phyloP scores from a whole-genome alignment of 2,329 filamentous ascomycete genomes.

The Arthrobotrys iridis region DNA sequence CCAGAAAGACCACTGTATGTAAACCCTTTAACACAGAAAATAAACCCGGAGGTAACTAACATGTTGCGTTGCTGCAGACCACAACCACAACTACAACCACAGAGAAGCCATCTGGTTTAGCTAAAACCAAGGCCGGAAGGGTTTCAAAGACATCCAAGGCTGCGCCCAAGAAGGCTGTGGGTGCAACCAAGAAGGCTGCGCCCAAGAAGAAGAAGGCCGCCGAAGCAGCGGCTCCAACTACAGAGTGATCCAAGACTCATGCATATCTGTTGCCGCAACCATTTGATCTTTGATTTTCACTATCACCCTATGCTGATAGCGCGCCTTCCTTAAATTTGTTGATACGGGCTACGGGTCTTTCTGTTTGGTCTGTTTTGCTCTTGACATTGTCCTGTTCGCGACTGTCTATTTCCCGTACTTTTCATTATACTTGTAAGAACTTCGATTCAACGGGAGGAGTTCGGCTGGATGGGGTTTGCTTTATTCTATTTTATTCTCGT shows the following conservation, averaged over 20 bases:
- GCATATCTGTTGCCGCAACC: neutral
- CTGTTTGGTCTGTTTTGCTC: neutral
- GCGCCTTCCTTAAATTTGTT: neutral
- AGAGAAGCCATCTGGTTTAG: conserved; percentile 27
- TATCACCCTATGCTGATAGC: neutral
- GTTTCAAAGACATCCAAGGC: conserved; percentile 40
- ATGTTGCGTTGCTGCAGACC: neutral
- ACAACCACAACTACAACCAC: neutral
- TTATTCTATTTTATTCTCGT: neutral
- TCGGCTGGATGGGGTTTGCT: conserved; percentile 33
- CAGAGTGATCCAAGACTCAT: neutral
- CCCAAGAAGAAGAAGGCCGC: conserved; percentile 47
- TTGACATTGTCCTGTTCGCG: neutral
- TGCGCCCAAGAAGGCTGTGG: conserved; percentile 22
- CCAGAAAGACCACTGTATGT: conserved; percentile 34
- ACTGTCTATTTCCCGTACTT: neutral
- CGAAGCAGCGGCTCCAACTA: conserved; percentile 8
- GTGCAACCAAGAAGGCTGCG: conserved; percentile 24
- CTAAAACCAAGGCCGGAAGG: conserved; percentile 47
- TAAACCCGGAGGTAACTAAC: neutral
- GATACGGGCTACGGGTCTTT: conserved; percentile 15
- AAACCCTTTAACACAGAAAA: too few relatives aligned
- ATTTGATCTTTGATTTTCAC: neutral
- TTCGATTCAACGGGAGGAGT: conserved; percentile 47
- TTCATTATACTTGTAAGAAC: conserved; percentile 17